A percentile compares a stretch with the other conserved stretches of the same genome.
Conservation (phyloP, 1,284 basidiomycete genomes). For the Exsudoporus floridanus region DNA sequence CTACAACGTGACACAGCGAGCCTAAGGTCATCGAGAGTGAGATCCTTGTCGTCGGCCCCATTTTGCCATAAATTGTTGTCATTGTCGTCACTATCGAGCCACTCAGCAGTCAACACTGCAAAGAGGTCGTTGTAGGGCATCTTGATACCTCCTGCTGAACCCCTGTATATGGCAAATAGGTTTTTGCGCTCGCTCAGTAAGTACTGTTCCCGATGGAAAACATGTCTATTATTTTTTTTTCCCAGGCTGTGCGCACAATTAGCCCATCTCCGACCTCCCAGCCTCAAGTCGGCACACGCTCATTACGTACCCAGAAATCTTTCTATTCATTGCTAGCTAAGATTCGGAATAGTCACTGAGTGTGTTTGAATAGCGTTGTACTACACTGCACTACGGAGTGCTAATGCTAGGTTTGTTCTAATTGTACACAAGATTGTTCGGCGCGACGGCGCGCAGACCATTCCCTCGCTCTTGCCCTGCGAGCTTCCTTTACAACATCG, state of each 20-base stretch:
- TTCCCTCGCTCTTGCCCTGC: conserved; percentile 52
- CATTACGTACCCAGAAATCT: neutral
- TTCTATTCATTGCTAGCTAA: too few species aligned
- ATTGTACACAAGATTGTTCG: conserved; percentile 9
- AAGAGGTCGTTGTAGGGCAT: neutral
- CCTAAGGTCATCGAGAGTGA: too few species aligned
- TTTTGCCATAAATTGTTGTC: neutral
- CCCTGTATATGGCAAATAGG: neutral
- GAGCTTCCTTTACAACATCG: conserved; percentile 45
- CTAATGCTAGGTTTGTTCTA: conserved; percentile 2
- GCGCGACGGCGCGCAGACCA: conserved; percentile 52
- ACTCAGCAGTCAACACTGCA: neutral
- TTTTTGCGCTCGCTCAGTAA: neutral
- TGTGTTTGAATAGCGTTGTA: neutral
- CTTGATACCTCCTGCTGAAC: neutral
- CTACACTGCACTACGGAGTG: neutral
- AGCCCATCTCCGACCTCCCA: too few species aligned
- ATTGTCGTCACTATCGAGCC: neutral
- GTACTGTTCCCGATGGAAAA: conserved; percentile 1
- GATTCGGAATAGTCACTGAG: neutral
- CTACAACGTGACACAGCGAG: too few species aligned
- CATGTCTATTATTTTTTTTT: neutral
- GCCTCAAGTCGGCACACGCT: neutral
- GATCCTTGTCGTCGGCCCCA: too few species aligned
- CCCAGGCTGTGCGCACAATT: conserved; percentile 5